Base-by-base conservation (phyloP, 148 eudicot species). In the Bassia scoparia region DNA sequence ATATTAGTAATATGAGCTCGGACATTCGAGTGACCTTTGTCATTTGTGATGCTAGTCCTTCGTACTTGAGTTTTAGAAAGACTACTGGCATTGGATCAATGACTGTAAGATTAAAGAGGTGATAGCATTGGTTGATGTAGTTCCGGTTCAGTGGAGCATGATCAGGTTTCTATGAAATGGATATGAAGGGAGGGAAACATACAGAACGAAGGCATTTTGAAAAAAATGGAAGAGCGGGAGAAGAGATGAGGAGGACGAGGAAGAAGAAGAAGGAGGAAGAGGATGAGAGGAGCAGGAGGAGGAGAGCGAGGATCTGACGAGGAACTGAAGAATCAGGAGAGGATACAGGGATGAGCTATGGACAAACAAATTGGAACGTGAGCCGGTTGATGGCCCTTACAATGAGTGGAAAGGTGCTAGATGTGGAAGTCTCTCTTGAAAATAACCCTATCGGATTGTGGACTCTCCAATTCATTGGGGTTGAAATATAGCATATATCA, bases 101-200 rank as follows among this genome's bases (percentile, higher is more conserved):
- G 82, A 75, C 78, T 34, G 79, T n/a, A 70, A 58, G 26, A 24
- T n/a, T 27, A 75, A 74, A 61, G 79, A 79, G 61, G 68, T 71
- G n/a, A 67, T 75, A 4, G 62, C 71, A 43, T 64, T 76, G 30
- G 34, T 27, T 65, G 53, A 64, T 26, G 79, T 27, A 61, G 49
- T 55, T 62, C 68, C 41, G 54, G 58, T 64, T 46, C 50, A 15
- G 65, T 75, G 38, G 54, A 74, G 41, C 46, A 54, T 50, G 70
- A 69, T 16, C 34, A 44, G 16, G 69, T 23, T 73, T 64, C 61
- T 61, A 8, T 30, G 43, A 53, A 46, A 37, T 48, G 43, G 77
- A 77, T 59, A 72, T 20, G 30, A 53, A 43, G 12, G 44, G 12
- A 17, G 53, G 44, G 53, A 44, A 66, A 24, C 53, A 66, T 38